Evolutionary conservation across 2,329 filamentous ascomycete genomes (phyloP), one percentile per base, ranked within the genome.

Genomic region (Setomelanomma holmii): DNA sequence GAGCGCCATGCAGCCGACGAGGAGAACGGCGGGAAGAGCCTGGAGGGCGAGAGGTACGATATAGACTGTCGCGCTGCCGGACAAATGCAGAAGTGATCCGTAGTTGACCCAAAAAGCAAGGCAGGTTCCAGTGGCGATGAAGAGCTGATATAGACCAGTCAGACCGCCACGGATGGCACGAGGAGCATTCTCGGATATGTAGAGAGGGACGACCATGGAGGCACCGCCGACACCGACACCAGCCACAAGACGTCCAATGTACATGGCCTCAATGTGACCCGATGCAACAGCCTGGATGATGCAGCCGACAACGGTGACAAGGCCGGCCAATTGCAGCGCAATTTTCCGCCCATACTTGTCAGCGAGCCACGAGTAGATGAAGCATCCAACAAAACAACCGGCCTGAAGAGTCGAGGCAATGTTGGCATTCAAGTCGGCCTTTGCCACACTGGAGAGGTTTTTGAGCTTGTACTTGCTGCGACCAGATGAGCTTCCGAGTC

Each of bases 391-490:
- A 69, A 89, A 89, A 56, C 85, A 88, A 44, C 87, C 87, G 36
- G 83, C 86, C 73, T 90, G 87, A 8, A 90, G 80, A 0, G 84
- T 87, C n/a, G 86, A 88, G 22, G 89, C 88, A 51, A 90, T 86
- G 66, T 89, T 89, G 58, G 87, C 84, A 40, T 82, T 82, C 41
- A 88, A 76, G 59, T 86, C 81, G 23, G 82, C 82, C 33, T 75
- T 71, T 4, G 73, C 79, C 2, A 77, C 71, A 23, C 72, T 67
- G 44, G 73, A 70, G 21, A 76, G 66, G 20, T 69, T 64, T 1
- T 76, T 68, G 5, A 87, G 75, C 1, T 79, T 77, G 58, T 85
- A 88, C 61, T 83, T 82, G 0, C 82, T 84, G 45, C 45, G 20
- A 4, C 22, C 30, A 42, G 22, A 33, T 48, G 11, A 4, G n/a